Evolutionary conservation across 345 rosid species (phyloP), one percentile per base, ranked within the genome.

Genomic region (Populus simonii): DNA sequence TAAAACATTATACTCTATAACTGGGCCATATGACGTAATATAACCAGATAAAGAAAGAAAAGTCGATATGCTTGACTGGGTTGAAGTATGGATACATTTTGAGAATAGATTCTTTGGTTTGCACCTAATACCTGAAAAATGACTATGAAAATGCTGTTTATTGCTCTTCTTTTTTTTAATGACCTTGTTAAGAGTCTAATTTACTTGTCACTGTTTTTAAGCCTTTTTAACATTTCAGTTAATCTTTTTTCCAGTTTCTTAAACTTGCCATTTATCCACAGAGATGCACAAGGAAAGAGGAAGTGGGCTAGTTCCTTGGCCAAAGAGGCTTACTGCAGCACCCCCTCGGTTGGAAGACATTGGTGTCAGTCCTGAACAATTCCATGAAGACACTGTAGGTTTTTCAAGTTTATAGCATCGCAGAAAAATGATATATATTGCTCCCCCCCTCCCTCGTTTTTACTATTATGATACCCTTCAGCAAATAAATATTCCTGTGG

Each of bases 311-410:
- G 87, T 83, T 82, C 97, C 96, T 57, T 94, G 98, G 97, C 98
- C 98, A 27, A 87, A 81, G 81, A 89, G 98, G 82, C 93, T 94
- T 33, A 89, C 84, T 61, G 82, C 89, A 39, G 85, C 91, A 12
- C 87, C 97, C 31, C 98, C 93, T 69, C 97, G 97, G 49, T 89
- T 94, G 77, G 93, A 92, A 80, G 98, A 94, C 81, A 76, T 94
- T 8, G 90, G 89, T 66, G 85, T 94, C 84, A 88, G 86, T 75
- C 79, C 93, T 18, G 88, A 86, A 80, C 87, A 88, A 81, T 94
- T 91, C 72, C 89, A 77, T 66, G 91, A 90, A 82, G 98, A 94
- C 79, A 87, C 91, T 79, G 98, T 94, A 89, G 71, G 84, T 79
- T 84, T 63, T 69, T 78, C 39, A 49, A 71, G 5, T 12, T 80